Percentiles rank a stretch among this genome's conserved stretches.
These are phyloP conservation scores for Pseudonitzschia pungens DNA, from an alignment of 108 stramenopile genomes.

Conservation along the genomic window DNA sequence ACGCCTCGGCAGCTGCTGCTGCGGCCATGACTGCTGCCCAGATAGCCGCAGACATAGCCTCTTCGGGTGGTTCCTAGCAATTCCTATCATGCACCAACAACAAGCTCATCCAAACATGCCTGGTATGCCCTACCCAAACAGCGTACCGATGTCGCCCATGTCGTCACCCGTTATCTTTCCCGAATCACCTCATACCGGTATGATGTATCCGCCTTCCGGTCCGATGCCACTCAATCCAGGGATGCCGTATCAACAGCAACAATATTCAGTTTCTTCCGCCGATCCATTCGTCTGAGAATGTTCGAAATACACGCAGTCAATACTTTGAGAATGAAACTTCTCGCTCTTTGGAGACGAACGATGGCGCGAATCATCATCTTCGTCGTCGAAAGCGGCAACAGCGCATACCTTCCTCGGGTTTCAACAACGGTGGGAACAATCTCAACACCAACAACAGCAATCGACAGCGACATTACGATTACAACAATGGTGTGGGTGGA, in stretches of 20 bases:
- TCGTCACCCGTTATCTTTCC: not conserved
- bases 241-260: constrained; percentile 1
- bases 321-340: not conserved
- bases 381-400: constrained; percentile 37
- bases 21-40: constrained; percentile 79
- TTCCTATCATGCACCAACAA: not conserved
- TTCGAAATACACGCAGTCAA: not conserved
- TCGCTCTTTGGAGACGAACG: not conserved
- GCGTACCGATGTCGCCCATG: not conserved
- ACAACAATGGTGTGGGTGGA: not conserved
- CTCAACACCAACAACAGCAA: constrained; percentile 23
- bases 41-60: constrained; percentile 53
- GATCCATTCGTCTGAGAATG: not conserved
- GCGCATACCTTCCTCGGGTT: constrained; percentile 18
- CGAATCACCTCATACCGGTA: not conserved
- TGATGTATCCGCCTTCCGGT: not conserved
- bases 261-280: not conserved
- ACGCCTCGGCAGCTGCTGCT: constrained; percentile 82
- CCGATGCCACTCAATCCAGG: not conserved
- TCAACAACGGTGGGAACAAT: constrained; percentile 7
- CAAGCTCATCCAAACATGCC: not conserved
- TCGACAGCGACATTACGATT: not conserved
- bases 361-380: not conserved
- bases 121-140: not conserved
- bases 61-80: constrained; percentile 5